Evolutionary conservation across 2,329 filamentous ascomycete genomes (phyloP).

Genomic region (Cryphonectria japonica): DNA sequence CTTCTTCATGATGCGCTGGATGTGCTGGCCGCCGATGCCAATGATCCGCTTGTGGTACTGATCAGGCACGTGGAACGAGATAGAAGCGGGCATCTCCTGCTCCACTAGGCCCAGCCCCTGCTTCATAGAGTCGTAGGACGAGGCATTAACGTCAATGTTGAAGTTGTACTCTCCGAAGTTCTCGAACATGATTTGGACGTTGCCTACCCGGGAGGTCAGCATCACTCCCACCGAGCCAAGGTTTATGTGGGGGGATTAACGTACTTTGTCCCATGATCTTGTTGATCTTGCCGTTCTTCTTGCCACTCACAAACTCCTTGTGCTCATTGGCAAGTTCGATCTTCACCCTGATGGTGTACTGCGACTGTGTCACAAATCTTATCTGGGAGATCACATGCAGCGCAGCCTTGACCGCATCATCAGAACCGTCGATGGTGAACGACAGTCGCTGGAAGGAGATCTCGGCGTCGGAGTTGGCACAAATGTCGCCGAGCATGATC

Average conservation of each 20-base stretch:
- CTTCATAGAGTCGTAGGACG: conserved; percentile 91
- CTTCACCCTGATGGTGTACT: conserved; percentile 95
- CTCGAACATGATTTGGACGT: conserved; percentile 98
- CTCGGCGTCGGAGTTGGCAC: conserved; percentile 93
- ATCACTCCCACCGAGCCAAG: conserved; percentile 12
- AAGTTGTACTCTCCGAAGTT: conserved; percentile 99
- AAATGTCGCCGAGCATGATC: conserved; percentile 93
- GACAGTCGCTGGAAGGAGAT: conserved; percentile 92
- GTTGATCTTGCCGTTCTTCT: conserved; percentile 99
- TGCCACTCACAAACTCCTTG: conserved; percentile 98
- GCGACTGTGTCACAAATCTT: conserved; percentile 82
- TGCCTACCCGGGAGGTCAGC: conserved; percentile 56
- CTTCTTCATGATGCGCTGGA: conserved; percentile 99
- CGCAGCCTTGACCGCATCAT: conserved; percentile 95
- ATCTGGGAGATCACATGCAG: conserved; percentile 92
- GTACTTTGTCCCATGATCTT: conserved; percentile 99
- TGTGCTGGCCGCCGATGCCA: conserved; percentile 96
- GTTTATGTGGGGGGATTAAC: conserved; percentile 32
- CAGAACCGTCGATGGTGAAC: conserved; percentile 92
- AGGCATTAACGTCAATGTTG: conserved; percentile 95
- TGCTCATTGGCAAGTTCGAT: conserved; percentile 99
- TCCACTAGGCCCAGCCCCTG: conserved; percentile 91
- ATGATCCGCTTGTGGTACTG: conserved; percentile 99
- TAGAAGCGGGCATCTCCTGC: conserved; percentile 98
- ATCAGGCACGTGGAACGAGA: conserved; percentile 98